These are phyloP conservation scores for Candida qinlingensis DNA, from an alignment of 805 yeast species.

Conservation along the genomic window DNA sequence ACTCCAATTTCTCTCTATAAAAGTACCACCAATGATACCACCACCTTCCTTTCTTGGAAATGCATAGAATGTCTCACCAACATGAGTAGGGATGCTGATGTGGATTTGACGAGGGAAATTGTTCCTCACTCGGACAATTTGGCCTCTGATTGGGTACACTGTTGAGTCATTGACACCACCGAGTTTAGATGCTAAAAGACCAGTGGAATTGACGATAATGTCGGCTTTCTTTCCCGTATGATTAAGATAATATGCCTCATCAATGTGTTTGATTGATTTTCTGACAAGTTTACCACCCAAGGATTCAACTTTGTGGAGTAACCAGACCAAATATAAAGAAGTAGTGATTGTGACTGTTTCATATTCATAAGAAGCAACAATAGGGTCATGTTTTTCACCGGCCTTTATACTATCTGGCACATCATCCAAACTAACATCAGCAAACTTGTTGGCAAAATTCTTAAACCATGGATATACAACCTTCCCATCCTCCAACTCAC, in stretches of 20 bases:
- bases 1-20: slow-evolving; percentile 27
- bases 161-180: slow-evolving; percentile 41
- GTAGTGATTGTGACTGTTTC: slow-evolving; percentile 57
- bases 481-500: slow-evolving; percentile 13
- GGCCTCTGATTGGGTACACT: slow-evolving; percentile 55
- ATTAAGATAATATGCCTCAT: slow-evolving; percentile 44
- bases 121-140: slow-evolving; percentile 38
- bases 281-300: slow-evolving; percentile 47
- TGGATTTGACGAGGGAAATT: slow-evolving; percentile 24
- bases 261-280: slow-evolving; percentile 34
- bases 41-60: slow-evolving; percentile 79
- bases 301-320: slow-evolving; percentile 39
- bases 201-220: slow-evolving; percentile 54
- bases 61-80: slow-evolving; percentile 46
- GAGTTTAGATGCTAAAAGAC: slow-evolving; percentile 41
- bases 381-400: slow-evolving; percentile 10
- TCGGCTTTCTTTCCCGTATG: slow-evolving; percentile 37
- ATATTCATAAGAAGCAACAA: slow-evolving; percentile 41
- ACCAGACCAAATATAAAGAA: slow-evolving; percentile 48
- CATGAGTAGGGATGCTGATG: slow-evolving; percentile 30
- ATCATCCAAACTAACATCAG: slow-evolving; percentile 30
- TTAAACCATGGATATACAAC: slow-evolving; percentile 44
- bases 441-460: slow-evolving; percentile 35
- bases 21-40: slow-evolving; percentile 56
- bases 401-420: slow-evolving; percentile 8